Base-by-base conservation (phyloP, 2,329 filamentous ascomycete genomes). In the Ascochyta fabae region DNA sequence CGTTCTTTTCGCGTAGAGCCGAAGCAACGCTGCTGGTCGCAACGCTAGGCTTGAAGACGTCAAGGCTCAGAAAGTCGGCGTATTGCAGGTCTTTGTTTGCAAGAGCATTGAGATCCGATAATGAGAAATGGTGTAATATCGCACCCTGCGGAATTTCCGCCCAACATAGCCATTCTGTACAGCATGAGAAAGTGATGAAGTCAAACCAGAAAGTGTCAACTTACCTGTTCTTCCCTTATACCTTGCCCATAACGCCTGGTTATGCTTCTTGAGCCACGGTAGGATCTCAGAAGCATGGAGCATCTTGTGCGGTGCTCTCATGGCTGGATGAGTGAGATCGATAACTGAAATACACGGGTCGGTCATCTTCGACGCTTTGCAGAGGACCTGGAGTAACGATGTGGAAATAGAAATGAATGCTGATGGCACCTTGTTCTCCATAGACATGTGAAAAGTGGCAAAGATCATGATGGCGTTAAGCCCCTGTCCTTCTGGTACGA, bases 231-330 rank as follows among this genome's bases (percentile, higher is more conserved):
- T 27, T 38, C 51, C 56, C 16, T 36, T 41, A n/a, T 58, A 58
- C 2, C 56, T 39, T 1, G 56, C 40, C 52, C 52, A 59, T 1
- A 12, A 13, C 1, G 44, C 44, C 0, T 49, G 23, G 2, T 44
- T 48, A 0, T 59, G 29, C 0, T 26, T 15, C n/a, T 56, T 55
- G 0, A 59, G 40, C 29, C 29, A 41, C 0, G 22, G 8, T 6
- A 59, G 19, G 0, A 59, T 24, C 1, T 56, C 40, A 1, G 44
- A 31, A 0, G 54, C 54, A 19, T 57, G 40, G 7, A 49, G 45
- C 4, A 41, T 1, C 4, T 57, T 57, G 7, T 53, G 22, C 1
- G 19, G 19, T 19, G 2, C 19, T 19, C 19, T 19, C 19, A 19
- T 19, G 19, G 19, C 19, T 19, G 19, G 19, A 19, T 19, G 19